These are phyloP conservation scores for Phytopythium ostracodes DNA, from an alignment of 352 stramenopile genomes.

Conservation along the genomic window DNA sequence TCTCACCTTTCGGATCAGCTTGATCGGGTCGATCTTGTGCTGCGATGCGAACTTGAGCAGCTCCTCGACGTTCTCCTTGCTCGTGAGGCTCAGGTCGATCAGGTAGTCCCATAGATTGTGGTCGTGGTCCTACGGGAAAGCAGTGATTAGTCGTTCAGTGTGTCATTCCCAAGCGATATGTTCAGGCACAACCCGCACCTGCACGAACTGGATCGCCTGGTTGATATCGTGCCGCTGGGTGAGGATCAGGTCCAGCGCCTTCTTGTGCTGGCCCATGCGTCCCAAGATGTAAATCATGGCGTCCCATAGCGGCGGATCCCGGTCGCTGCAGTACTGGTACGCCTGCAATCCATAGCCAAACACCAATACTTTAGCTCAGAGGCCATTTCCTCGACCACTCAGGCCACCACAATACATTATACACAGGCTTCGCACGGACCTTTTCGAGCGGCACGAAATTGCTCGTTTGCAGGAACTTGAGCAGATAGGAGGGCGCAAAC, in stretches of 20 bases:
- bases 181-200: slow-evolving; percentile 18
- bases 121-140: slow-evolving; percentile 47
- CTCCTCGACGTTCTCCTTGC: slow-evolving; percentile 69
- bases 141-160: background rate
- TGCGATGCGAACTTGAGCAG: slow-evolving; percentile 66
- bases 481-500: slow-evolving; percentile 53
- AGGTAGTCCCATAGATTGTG: slow-evolving; percentile 79
- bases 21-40: slow-evolving; percentile 85
- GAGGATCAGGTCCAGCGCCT: slow-evolving; percentile 76
- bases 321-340: slow-evolving; percentile 76
- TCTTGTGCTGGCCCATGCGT: slow-evolving; percentile 85
- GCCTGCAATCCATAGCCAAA: slow-evolving; percentile 24
- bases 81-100: slow-evolving; percentile 76
- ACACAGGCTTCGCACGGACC: no score
- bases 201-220: slow-evolving; percentile 80
- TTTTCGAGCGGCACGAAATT: slow-evolving; percentile 84
- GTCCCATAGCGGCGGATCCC: slow-evolving; percentile 68
- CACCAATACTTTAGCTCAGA: background rate
- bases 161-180: background rate
- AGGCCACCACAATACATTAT: no score
- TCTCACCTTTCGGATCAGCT: slow-evolving; percentile 75
- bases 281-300: slow-evolving; percentile 87
- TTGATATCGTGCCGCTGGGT: slow-evolving; percentile 80
- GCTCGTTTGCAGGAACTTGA: slow-evolving; percentile 78
- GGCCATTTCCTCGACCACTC: background rate